Evolutionary conservation across 805 yeast species (phyloP).

Genomic region (Lipomyces oligophaga): DNA sequence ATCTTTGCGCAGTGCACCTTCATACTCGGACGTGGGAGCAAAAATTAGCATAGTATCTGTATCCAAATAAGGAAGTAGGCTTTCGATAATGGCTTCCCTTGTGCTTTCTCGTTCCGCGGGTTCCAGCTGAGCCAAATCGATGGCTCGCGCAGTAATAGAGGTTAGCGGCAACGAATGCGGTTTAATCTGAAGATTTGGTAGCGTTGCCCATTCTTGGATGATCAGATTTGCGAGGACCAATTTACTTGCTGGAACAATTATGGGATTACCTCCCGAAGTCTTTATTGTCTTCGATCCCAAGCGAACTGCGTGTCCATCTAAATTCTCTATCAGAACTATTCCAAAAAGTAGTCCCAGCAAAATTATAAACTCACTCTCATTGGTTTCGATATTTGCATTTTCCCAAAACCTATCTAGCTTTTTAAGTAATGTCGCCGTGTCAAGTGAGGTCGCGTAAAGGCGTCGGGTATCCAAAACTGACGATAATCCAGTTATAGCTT

Average conservation of each 20-base stretch:
- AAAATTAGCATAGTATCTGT: conserved; percentile 90
- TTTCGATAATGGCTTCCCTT: conserved; percentile 51
- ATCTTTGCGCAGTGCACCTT: conserved; percentile 72
- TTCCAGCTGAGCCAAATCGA: conserved; percentile 61
- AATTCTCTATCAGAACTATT: not conserved
- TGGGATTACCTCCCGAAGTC: conserved; percentile 75
- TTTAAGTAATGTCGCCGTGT: conserved; percentile 16
- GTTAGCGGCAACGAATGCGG: conserved; percentile 83
- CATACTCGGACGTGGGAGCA: conserved; percentile 75
- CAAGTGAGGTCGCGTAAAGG: conserved; percentile 20
- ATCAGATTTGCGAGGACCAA: conserved; percentile 65
- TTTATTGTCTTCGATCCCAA: conserved; percentile 72
- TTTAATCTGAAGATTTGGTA: conserved; percentile 60
- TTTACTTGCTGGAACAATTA: conserved; percentile 60
- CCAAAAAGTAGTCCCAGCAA: too few species aligned
- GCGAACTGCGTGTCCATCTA: conserved; percentile 19
- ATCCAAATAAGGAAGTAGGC: conserved; percentile 77
- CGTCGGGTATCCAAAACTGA: too few species aligned
- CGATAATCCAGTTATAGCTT: too few species aligned
- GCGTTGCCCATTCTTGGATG: conserved; percentile 80
- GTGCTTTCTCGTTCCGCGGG: conserved; percentile 43
- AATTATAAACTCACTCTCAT: conserved; percentile 24
- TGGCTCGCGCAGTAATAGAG: conserved; percentile 77
- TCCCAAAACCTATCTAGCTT: conserved; percentile 68
- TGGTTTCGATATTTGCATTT: conserved; percentile 48